Conservation (phyloP, 352 stramenopile species). For the Phytophthora agathidicida region DNA sequence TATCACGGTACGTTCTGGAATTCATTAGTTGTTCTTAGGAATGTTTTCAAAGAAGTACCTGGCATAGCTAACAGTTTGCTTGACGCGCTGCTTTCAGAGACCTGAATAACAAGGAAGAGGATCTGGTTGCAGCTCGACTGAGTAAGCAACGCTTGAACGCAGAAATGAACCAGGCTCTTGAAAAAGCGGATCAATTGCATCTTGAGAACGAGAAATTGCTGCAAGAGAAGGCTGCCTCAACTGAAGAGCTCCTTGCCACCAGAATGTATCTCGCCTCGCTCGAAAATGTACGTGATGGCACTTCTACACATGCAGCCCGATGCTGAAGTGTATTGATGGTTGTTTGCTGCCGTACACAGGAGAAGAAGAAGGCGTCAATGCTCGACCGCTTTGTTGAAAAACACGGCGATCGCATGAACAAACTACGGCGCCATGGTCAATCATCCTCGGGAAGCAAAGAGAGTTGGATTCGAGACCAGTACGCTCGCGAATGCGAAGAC, state of each 20-base stretch:
- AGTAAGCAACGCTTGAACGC: slow-evolving; percentile 57
- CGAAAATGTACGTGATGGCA: slow-evolving; percentile 52
- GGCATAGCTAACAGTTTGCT: too few species aligned
- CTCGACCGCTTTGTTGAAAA: slow-evolving; percentile 82
- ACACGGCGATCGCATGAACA: slow-evolving; percentile 74
- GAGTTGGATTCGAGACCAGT: slow-evolving; percentile 48
- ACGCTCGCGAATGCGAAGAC: slow-evolving; percentile 55
- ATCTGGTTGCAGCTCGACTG: slow-evolving; percentile 54
- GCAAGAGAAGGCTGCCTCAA: slow-evolving; percentile 62
- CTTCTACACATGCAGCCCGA: neutral
- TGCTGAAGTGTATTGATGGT: neutral
- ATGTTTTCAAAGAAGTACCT: too few species aligned
- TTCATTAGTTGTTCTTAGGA: too few species aligned
- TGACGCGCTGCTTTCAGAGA: slow-evolving; percentile 36
- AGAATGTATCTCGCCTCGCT: slow-evolving; percentile 78
- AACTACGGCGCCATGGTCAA: slow-evolving; percentile 30
- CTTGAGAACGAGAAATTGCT: slow-evolving; percentile 72
- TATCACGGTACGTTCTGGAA: slow-evolving; percentile 52
- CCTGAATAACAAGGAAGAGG: slow-evolving; percentile 60
- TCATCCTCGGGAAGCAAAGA: slow-evolving; percentile 3
- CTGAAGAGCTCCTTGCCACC: slow-evolving; percentile 64
- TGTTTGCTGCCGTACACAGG: slow-evolving; percentile 23
- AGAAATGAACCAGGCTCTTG: slow-evolving; percentile 61
- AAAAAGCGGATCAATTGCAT: slow-evolving; percentile 58
- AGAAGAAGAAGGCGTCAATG: slow-evolving; percentile 79